Conservation (phyloP, 768 basidiomycete genomes). For the Favolaschia claudopus region DNA sequence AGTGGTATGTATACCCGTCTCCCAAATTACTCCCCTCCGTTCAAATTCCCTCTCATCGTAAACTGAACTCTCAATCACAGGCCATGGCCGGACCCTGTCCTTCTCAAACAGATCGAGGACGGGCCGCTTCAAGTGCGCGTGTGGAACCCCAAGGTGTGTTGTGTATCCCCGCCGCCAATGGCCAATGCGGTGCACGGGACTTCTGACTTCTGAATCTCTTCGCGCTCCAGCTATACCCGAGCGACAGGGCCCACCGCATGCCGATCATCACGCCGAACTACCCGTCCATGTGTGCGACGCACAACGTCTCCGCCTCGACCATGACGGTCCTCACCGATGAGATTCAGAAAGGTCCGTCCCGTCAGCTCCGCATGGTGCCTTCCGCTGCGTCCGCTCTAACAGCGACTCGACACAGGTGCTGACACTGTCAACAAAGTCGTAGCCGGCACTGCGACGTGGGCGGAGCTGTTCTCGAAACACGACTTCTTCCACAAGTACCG, state of each 20-base stretch:
- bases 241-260: constrained; percentile 93
- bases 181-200: too few relatives aligned
- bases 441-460: constrained; percentile 83
- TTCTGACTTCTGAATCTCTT: too few relatives aligned
- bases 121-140: constrained; percentile 92
- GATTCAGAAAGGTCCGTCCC: constrained; percentile 79
- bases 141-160: constrained; percentile 92
- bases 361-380: constrained; percentile 3
- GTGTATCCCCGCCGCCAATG: not conserved
- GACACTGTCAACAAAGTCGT: constrained; percentile 93
- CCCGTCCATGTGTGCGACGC: constrained; percentile 98
- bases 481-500: constrained; percentile 97
- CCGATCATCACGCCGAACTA: constrained; percentile 99
- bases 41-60: not conserved
- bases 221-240: constrained; percentile 77
- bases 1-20: constrained; percentile 69
- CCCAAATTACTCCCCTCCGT: not conserved
- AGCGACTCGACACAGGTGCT: constrained; percentile 60
- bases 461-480: constrained; percentile 90
- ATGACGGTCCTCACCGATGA: constrained; percentile 95
- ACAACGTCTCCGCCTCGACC: constrained; percentile 95
- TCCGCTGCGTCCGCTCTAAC: not conserved
- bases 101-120: constrained; percentile 95
- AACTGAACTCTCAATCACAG: constrained; percentile 47
- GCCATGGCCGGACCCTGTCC: constrained; percentile 97